Evolutionary conservation across 2,329 filamentous ascomycete genomes (phyloP).

Genomic region (Chlorencoelia australis): DNA sequence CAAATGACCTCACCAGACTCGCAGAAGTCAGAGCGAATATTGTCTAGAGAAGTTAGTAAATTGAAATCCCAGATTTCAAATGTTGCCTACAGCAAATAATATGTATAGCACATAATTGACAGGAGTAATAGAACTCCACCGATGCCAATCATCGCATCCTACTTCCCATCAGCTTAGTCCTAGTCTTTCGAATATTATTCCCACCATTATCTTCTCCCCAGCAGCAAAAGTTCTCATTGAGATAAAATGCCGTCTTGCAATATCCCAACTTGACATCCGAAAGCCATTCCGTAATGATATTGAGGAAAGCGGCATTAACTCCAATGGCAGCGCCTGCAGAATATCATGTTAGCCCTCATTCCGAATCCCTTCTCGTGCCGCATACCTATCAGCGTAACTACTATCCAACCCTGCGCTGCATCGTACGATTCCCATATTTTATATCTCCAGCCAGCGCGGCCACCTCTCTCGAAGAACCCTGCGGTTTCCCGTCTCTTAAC

Average conservation of each 20-base stretch:
- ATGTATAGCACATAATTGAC: constrained; percentile 86
- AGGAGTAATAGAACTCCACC: constrained; percentile 70
- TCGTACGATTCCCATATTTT: constrained; percentile 82
- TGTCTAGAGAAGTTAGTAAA: constrained; percentile 36
- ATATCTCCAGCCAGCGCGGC: constrained; percentile 66
- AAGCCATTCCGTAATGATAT: constrained; percentile 95
- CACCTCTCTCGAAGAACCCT: constrained; percentile 57
- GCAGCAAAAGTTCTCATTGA: constrained; percentile 96
- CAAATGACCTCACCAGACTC: constrained; percentile 78
- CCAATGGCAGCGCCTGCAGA: constrained; percentile 68
- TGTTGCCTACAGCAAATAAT: constrained; percentile 57
- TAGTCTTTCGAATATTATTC: constrained; percentile 9
- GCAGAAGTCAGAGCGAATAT: constrained; percentile 76
- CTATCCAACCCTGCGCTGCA: constrained; percentile 95
- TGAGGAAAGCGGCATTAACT: constrained; percentile 82
- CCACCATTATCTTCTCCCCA: constrained; percentile 84
- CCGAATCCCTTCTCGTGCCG: constrained; percentile 7
- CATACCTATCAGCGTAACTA: constrained; percentile 83
- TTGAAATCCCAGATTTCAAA: not conserved
- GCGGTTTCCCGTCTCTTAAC: constrained; percentile 62
- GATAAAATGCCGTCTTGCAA: constrained; percentile 89
- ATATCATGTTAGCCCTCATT: constrained; percentile 7
- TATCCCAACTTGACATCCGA: constrained; percentile 94
- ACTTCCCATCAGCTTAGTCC: constrained; percentile 14
- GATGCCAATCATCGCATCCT: constrained; percentile 83